Conservation (phyloP, 2,329 filamentous ascomycete genomes). For the Diaporthe vaccinii region DNA sequence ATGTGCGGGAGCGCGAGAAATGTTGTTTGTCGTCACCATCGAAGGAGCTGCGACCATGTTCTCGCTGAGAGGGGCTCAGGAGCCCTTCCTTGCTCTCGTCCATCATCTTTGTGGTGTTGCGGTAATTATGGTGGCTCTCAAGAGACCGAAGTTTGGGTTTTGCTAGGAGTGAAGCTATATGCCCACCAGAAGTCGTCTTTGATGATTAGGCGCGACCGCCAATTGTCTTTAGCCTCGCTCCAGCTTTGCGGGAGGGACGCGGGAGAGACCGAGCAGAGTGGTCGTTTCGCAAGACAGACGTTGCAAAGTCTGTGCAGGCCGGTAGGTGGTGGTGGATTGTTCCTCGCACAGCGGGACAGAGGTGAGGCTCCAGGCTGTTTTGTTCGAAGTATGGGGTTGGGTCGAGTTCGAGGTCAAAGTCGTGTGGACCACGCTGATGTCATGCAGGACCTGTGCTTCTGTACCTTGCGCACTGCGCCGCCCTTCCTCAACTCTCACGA, state of each 20-base stretch:
- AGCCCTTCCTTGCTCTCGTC: constrained; percentile 41
- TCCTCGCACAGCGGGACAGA: constrained; percentile 23
- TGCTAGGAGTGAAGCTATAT: neutral
- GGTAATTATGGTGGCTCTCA: no score
- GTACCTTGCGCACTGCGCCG: constrained; percentile 21
- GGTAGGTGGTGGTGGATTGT: neutral
- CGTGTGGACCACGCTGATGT: constrained; percentile 12
- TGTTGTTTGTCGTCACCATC: constrained; percentile 1
- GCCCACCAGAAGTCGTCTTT: neutral
- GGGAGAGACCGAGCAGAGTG: neutral
- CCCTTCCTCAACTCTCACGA: constrained; percentile 27
- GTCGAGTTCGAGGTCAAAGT: neutral
- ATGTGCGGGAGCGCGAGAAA: constrained; percentile 21
- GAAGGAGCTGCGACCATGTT: constrained; percentile 22
- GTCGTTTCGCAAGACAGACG: neutral
- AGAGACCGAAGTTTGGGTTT: neutral
- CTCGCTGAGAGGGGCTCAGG: constrained; percentile 36
- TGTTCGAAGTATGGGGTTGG: neutral
- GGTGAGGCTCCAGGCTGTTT: neutral
- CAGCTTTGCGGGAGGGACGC: neutral
- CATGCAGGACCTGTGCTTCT: constrained; percentile 15
- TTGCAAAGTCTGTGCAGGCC: neutral
- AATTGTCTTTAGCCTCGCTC: neutral
- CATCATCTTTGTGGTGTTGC: constrained; percentile 18
- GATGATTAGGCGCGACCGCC: neutral